A percentile compares a stretch with the other conserved stretches of the same genome.
phyloP scores from a whole-genome alignment of 371 early-diverging fungal genomes.

The Syncephalastrum monosporum region DNA sequence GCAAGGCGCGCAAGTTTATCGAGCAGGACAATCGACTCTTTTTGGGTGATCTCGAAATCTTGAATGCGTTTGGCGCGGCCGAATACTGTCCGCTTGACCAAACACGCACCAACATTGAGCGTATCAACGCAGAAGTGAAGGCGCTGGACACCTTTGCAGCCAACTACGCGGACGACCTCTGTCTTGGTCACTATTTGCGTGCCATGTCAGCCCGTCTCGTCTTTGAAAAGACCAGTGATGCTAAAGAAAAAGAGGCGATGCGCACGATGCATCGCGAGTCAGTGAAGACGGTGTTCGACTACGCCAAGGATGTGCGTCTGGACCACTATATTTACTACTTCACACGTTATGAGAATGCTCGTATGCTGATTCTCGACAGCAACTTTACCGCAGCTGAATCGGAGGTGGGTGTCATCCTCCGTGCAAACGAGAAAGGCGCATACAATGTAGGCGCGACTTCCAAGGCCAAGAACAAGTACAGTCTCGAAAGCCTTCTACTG shows the following conservation, averaged over 20 bases:
- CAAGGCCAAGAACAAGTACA: slow-evolving; percentile 34
- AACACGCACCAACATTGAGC: slow-evolving; percentile 33
- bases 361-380: slow-evolving; percentile 33
- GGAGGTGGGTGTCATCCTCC: slow-evolving; percentile 32
- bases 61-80: slow-evolving; percentile 59
- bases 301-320: slow-evolving; percentile 33
- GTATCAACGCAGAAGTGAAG: slow-evolving; percentile 40
- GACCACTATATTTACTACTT: slow-evolving; percentile 61
- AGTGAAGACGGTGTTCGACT: slow-evolving; percentile 26
- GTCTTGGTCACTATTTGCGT: slow-evolving; percentile 56
- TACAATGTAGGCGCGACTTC: slow-evolving; percentile 24
- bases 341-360: slow-evolving; percentile 50
- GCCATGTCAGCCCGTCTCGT: slow-evolving; percentile 45
- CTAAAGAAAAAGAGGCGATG: slow-evolving; percentile 9
- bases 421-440: slow-evolving; percentile 17
- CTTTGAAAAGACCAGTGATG: background rate
- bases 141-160: slow-evolving; percentile 22
- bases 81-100: slow-evolving; percentile 47
- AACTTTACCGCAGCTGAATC: slow-evolving; percentile 32
- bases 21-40: slow-evolving; percentile 53
- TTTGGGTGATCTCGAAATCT: slow-evolving; percentile 65
- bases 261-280: slow-evolving; percentile 16
- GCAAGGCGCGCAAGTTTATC: slow-evolving; percentile 66
- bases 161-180: slow-evolving; percentile 56
- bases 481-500: slow-evolving; percentile 26